phyloP scores from a whole-genome alignment of 805 yeast species.

The Starmerella stigmatis region DNA sequence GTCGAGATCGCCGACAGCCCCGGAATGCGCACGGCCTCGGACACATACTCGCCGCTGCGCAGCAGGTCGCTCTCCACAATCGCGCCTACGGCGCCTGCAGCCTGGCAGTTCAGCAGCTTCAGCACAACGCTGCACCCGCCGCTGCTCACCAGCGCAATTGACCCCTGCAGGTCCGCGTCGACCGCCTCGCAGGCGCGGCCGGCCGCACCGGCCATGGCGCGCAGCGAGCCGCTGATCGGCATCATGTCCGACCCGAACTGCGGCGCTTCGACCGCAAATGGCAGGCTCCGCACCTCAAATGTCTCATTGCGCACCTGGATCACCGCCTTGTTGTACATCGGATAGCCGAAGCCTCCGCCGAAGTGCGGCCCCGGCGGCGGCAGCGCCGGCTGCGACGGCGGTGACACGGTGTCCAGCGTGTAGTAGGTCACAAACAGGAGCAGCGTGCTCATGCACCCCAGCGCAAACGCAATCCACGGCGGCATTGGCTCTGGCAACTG shows the following conservation, averaged over 20 bases:
- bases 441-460: conserved; percentile 3
- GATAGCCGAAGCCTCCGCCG: conserved; percentile 2
- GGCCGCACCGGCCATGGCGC: neutral
- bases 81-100: conserved; percentile 41
- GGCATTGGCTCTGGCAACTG: neutral
- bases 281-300: neutral
- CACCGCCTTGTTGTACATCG: neutral
- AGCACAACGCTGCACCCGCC: conserved; percentile 48
- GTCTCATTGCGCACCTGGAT: neutral
- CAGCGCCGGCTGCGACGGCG: neutral
- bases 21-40: conserved; percentile 34
- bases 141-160: conserved; percentile 34
- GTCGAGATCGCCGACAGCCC: conserved; percentile 43
- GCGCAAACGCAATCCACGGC: conserved; percentile 1
- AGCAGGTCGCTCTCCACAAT: conserved; percentile 46
- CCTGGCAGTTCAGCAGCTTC: conserved; percentile 40
- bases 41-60: conserved; percentile 21
- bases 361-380: neutral
- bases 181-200: too few relatives aligned
- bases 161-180: neutral
- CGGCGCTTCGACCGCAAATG: conserved; percentile 5
- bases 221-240: neutral
- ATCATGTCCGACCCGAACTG: neutral
- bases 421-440: neutral
- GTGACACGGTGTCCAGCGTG: neutral